phyloP scores from a whole-genome alignment of 2,329 filamentous ascomycete species.

The Stachybotrys chartarum region DNA sequence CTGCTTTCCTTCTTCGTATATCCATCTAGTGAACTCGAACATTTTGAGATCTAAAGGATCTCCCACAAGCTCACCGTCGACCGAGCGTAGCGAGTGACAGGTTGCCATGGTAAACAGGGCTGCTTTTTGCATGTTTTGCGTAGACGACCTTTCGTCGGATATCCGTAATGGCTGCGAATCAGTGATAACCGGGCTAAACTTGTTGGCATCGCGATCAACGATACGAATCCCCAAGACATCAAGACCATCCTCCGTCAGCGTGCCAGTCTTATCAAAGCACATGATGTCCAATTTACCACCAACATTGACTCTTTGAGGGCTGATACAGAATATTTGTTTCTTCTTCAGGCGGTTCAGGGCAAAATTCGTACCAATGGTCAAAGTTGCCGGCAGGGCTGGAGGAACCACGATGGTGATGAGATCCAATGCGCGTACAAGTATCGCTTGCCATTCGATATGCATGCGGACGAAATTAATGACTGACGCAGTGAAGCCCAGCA shows the following conservation, averaged over 20 bases:
- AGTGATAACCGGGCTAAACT: slow-evolving; percentile 71
- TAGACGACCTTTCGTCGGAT: slow-evolving; percentile 16
- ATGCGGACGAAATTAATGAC: slow-evolving; percentile 90
- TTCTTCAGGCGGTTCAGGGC: slow-evolving; percentile 78
- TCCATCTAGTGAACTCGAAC: slow-evolving; percentile 95
- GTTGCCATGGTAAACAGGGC: slow-evolving; percentile 94
- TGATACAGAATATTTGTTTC: slow-evolving; percentile 95
- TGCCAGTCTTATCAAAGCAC: slow-evolving; percentile 99
- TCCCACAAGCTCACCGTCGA: slow-evolving; percentile 84
- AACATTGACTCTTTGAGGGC: slow-evolving; percentile 92
- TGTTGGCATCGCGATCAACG: slow-evolving; percentile 52
- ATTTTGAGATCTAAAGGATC: slow-evolving; percentile 96
- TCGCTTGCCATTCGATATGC: slow-evolving; percentile 77
- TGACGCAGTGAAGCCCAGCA: slow-evolving; percentile 81
- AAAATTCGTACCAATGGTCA: slow-evolving; percentile 96
- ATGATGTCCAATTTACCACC: slow-evolving; percentile 93
- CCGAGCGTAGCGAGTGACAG: slow-evolving; percentile 81
- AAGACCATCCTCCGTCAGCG: slow-evolving; percentile 88
- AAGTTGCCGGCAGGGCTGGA: slow-evolving; percentile 84
- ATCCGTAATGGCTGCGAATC: slow-evolving; percentile 55
- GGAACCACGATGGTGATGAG: slow-evolving; percentile 97
- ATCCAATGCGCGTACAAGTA: slow-evolving; percentile 86
- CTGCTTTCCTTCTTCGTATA: slow-evolving; percentile 81
- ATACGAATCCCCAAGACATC: slow-evolving; percentile 87
- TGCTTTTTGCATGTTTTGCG: slow-evolving; percentile 38